phyloP scores from a whole-genome alignment of 805 yeast species.

The Nakazawaea wickerhamii region DNA sequence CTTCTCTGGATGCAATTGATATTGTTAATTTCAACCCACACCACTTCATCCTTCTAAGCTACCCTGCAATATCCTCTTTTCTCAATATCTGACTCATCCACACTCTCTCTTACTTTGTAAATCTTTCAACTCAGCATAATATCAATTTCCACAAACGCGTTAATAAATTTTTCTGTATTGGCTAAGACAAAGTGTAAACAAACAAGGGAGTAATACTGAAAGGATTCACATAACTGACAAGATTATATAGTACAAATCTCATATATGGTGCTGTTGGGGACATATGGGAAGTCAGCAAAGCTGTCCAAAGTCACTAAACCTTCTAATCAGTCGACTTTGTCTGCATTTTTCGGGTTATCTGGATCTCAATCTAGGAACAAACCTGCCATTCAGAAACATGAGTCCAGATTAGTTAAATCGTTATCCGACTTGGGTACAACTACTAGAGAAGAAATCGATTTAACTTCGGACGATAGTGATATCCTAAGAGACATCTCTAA shows the following conservation, averaged over 20 bases:
- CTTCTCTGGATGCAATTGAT: no score
- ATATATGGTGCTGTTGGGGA: not conserved
- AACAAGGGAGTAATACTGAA: not conserved
- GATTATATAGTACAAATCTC: no score
- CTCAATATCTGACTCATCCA: no score
- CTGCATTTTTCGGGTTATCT: slow-evolving; percentile 1
- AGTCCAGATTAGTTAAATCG: not conserved
- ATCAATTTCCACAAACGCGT: no score
- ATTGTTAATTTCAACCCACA: no score
- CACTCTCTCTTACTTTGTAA: no score
- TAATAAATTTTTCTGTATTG: no score
- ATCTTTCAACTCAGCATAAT: no score
- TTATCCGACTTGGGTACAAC: not conserved
- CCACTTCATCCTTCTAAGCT: no score
- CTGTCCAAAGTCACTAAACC: not conserved
- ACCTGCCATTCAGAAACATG: not conserved
- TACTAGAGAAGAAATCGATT: not conserved
- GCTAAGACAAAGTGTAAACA: not conserved
- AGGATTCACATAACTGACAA: no score
- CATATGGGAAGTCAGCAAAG: not conserved
- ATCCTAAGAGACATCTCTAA: slow-evolving; percentile 9
- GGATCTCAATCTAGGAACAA: not conserved
- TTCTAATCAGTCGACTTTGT: slow-evolving; percentile 1
- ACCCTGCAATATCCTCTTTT: no score
- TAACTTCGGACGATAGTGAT: slow-evolving; percentile 7